Percentiles rank a stretch among this genome's conserved stretches.
Conservation (phyloP, 1,139 yeast genomes). For the Entelexis paramagnoliae region DNA sequence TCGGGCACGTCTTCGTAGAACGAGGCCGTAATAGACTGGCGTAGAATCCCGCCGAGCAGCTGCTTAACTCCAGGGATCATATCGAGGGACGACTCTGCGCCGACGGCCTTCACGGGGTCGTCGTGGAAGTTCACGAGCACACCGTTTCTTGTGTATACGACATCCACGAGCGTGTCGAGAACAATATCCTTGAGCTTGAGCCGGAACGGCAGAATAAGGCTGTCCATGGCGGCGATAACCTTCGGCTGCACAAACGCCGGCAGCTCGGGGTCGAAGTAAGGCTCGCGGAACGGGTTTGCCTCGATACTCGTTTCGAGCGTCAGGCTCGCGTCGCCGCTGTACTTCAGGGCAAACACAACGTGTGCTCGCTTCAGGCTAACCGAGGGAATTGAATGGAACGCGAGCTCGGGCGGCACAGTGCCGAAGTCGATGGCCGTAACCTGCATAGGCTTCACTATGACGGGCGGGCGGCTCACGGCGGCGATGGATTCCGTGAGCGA, state of each 20-base stretch:
- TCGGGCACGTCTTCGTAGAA: constrained; percentile 72
- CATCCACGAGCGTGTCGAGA: constrained; percentile 74
- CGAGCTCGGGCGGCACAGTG: constrained; percentile 64
- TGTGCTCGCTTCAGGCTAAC: constrained; percentile 66
- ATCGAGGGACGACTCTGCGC: constrained; percentile 74
- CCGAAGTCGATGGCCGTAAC: constrained; percentile 74
- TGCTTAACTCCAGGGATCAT: constrained; percentile 62
- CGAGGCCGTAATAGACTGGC: constrained; percentile 56
- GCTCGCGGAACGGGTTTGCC: constrained; percentile 63
- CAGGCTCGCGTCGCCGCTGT: constrained; percentile 69
- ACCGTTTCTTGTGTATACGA: constrained; percentile 71
- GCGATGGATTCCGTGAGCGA: constrained; percentile 71
- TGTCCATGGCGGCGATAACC: constrained; percentile 54
- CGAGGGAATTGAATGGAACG: constrained; percentile 75
- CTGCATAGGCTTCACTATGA: constrained; percentile 59
- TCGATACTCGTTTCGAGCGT: constrained; percentile 75
- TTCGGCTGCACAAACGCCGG: constrained; percentile 50
- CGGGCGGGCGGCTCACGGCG: constrained; percentile 56
- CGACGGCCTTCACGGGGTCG: constrained; percentile 73
- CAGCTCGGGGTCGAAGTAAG: constrained; percentile 36
- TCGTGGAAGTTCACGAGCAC: constrained; percentile 74
- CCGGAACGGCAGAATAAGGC: constrained; percentile 69
- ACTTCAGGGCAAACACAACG: constrained; percentile 71
- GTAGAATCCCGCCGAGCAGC: constrained; percentile 58
- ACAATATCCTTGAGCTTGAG: constrained; percentile 60